phyloP scores from a whole-genome alignment of 345 rosid species.

The Euphorbia tirucalli region DNA sequence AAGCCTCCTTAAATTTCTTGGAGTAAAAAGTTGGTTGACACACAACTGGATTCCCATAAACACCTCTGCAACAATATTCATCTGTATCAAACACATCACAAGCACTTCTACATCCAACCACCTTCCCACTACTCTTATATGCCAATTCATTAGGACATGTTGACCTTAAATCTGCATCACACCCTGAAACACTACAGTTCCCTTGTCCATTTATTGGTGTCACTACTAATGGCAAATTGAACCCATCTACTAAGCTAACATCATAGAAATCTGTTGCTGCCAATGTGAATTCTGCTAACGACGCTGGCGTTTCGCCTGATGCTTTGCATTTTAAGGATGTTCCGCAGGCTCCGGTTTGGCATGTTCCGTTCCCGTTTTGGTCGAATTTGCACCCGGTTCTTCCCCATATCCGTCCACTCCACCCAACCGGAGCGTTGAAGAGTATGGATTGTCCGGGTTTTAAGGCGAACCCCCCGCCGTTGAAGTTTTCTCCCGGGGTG shows the following conservation, averaged over 20 bases:
- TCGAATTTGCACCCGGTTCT: constrained; percentile 77
- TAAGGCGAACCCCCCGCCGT: constrained; percentile 65
- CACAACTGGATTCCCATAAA: constrained; percentile 44
- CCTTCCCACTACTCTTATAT: constrained; percentile 53
- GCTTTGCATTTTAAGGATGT: constrained; percentile 11
- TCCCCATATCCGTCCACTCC: constrained; percentile 91
- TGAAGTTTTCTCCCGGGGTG: constrained; percentile 55
- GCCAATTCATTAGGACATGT: constrained; percentile 66
- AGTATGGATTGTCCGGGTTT: constrained; percentile 66
- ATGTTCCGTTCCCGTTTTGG: constrained; percentile 55
- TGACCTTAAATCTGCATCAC: constrained; percentile 52
- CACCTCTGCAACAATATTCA: constrained; percentile 79
- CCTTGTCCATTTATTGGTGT: constrained; percentile 67
- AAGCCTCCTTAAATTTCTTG: constrained; percentile 68
- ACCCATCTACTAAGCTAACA: constrained; percentile 94
- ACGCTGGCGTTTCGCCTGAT: constrained; percentile 20
- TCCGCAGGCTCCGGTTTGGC: constrained; percentile 44
- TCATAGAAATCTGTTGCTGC: constrained; percentile 56
- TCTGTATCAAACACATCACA: constrained; percentile 87
- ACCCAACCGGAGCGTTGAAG: constrained; percentile 65
- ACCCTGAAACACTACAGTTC: constrained; percentile 62
- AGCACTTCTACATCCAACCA: constrained; percentile 71
- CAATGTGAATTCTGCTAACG: constrained; percentile 83
- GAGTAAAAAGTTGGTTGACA: constrained; percentile 80
- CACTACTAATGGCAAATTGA: constrained; percentile 60